Conservation (phyloP, 345 rosid species). For the Lenwebbia sp. region DNA sequence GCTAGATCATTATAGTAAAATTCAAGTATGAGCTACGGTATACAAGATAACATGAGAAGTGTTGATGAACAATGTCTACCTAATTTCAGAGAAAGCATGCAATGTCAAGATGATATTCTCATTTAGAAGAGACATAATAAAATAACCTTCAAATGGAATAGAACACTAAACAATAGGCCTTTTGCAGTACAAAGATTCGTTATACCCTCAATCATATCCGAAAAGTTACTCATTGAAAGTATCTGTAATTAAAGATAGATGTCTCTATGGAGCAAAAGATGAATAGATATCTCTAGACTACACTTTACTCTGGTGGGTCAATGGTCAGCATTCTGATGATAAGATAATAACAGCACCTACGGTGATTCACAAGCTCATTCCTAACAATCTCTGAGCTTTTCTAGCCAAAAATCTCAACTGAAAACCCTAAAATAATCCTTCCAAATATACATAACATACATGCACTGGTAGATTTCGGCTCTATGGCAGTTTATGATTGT, state of each 20-base stretch:
- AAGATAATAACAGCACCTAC: not conserved
- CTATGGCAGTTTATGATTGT: not conserved
- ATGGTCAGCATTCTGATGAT: not conserved
- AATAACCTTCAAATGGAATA: not conserved
- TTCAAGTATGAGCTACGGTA: not conserved
- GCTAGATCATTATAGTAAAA: not conserved
- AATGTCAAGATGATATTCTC: not conserved
- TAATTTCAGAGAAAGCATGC: not conserved
- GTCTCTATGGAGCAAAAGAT: not conserved
- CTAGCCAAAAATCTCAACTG: not conserved
- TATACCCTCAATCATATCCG: not conserved
- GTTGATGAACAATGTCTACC: not conserved
- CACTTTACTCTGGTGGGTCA: not conserved
- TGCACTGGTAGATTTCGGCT: not conserved
- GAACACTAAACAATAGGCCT: not conserved
- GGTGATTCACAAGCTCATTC: no score
- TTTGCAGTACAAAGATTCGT: not conserved
- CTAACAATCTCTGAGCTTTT: no score
- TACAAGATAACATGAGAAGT: not conserved
- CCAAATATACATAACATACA: not conserved
- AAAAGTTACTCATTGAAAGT: not conserved
- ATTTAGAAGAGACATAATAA: not conserved
- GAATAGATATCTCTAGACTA: not conserved
- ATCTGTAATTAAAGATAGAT: not conserved
- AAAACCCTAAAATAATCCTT: not conserved